Evolutionary conservation across 2,329 filamentous ascomycete species (phyloP), one percentile per base, ranked within the genome.

Genomic region (Gnomoniopsis sp.): DNA sequence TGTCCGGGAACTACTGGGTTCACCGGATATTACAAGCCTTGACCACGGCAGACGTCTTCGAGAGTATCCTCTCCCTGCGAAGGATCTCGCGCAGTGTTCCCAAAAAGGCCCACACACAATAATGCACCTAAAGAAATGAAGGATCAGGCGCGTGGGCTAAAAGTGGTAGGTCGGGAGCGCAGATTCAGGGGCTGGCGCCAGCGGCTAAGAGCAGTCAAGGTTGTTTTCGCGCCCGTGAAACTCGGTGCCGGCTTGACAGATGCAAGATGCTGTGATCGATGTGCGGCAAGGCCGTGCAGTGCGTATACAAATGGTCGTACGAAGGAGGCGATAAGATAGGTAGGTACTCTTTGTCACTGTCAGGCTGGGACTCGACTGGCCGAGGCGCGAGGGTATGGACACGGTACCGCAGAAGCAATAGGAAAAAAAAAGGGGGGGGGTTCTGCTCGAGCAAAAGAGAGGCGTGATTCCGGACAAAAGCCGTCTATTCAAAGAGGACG

Each of bases 131-230:
- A 6, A 36, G 26, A 22, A 21, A 36, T 19, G 30, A 55, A 23
- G 43, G 26, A 46, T 47, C 43, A 48, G 30, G 53, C 53, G 53
- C 34, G 17, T 49, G 15, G 26, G 30, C 53, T 46, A 14, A 53
- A 53, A 53, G 49, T 41, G 49, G 54, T 47, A 50, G 50, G 54
- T 50, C 46, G 52, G 41, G 36, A 26, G 36, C 41, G 23, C 22
- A 56, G 55, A 38, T 41, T 51, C 53, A 57, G 36, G 53, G 43
- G 44, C 36, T 46, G 38, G 41, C 22, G 26, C 33, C 19, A 17
- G 41, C 14, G 41, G 14, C 19, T 12, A 41, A 41, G 22, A 43
- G 2, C 15, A 26, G 21, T 22, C 49, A 34, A 43, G 23, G 10
- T 43, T 7, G 11, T 4, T 4, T 30, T 30, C 14, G 6, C 17